Evolutionary conservation across 805 yeast species (phyloP).

Genomic region (Yamadazyma scolyti): DNA sequence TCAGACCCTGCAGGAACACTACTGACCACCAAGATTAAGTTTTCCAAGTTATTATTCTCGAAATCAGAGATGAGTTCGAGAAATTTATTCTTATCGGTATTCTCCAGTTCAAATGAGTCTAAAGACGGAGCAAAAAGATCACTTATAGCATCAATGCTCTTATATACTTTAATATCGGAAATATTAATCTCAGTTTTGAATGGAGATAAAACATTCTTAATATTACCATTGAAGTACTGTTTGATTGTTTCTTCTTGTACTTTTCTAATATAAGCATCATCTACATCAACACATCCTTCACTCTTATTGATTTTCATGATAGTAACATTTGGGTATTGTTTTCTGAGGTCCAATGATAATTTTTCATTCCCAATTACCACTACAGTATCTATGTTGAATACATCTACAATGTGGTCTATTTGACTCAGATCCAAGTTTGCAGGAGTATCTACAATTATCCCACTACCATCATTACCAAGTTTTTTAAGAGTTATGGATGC

Average conservation of each 20-base stretch:
- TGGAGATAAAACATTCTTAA: conserved; percentile 69
- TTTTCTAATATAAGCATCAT: conserved; percentile 64
- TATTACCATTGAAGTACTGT: conserved; percentile 86
- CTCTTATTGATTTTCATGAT: conserved; percentile 65
- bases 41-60: conserved; percentile 57
- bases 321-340: conserved; percentile 42
- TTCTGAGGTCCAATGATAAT: conserved; percentile 57
- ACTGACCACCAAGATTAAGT: conserved; percentile 66
- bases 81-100: conserved; percentile 29
- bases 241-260: conserved; percentile 72
- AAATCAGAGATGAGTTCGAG: conserved; percentile 39
- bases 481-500: conserved; percentile 48
- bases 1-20: conserved; percentile 29
- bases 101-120: conserved; percentile 29
- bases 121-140: conserved; percentile 41
- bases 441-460: conserved; percentile 75
- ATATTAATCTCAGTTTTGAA: conserved; percentile 74
- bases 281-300: conserved; percentile 74
- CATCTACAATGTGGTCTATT: conserved; percentile 55
- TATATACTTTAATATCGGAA: conserved; percentile 56
- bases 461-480: conserved; percentile 54
- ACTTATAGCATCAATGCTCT: conserved; percentile 45
- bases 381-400: conserved; percentile 56
- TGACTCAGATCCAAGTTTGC: conserved; percentile 47
- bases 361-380: conserved; percentile 78